phyloP scores from a whole-genome alignment of 306 rosid species.

The Luffa aegyptiaca region DNA sequence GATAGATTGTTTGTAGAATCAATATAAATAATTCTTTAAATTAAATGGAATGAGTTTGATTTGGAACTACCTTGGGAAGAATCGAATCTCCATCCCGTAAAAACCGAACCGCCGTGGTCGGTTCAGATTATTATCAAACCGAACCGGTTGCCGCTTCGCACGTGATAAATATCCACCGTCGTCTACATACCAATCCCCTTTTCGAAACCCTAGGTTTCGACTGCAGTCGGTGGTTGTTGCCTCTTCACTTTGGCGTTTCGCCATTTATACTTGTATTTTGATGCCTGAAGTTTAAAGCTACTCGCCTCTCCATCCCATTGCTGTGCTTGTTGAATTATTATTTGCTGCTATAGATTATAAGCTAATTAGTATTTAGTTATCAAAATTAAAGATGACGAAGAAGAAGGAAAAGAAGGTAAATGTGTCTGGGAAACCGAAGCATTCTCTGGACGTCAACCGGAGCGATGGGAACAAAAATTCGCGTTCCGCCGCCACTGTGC shows the following conservation, averaged over 20 bases:
- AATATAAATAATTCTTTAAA: too few relatives aligned
- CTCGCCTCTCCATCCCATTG: neutral
- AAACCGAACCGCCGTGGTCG: neutral
- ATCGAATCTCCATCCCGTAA: too few relatives aligned
- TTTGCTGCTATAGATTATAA: neutral
- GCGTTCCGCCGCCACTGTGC: conserved; percentile 80
- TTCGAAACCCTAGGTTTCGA: conserved; percentile 20
- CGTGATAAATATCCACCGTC: too few relatives aligned
- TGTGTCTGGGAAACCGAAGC: conserved; percentile 84
- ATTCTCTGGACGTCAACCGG: conserved; percentile 74
- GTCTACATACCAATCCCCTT: neutral
- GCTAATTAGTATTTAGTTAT: neutral
- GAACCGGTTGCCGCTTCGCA: too few relatives aligned
- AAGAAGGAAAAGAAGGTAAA: conserved; percentile 54
- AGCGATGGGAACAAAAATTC: conserved; percentile 26
- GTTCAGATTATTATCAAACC: neutral
- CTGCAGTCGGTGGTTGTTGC: neutral
- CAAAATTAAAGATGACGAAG: conserved; percentile 47
- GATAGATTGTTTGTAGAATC: too few relatives aligned
- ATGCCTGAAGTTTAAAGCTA: neutral
- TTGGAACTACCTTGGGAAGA: too few relatives aligned
- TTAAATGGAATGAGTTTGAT: too few relatives aligned
- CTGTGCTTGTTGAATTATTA: neutral
- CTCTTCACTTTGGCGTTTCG: neutral
- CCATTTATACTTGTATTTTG: neutral